Evolutionary conservation across 1,139 yeast genomes (phyloP), one percentile per base, ranked within the genome.

Genomic region (Geotrichum bryndzae): DNA sequence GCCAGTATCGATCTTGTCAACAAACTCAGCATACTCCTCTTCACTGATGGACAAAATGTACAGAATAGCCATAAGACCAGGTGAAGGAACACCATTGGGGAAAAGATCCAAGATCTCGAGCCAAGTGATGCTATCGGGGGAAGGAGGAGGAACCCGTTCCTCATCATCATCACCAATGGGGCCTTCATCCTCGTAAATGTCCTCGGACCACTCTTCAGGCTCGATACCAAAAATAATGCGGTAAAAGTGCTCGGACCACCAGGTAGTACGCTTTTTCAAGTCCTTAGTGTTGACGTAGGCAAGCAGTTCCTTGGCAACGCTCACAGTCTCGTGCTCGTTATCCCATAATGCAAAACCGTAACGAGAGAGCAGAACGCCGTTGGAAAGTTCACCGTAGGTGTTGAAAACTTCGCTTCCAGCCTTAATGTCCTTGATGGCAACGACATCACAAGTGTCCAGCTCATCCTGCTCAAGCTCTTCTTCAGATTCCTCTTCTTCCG

Each of bases 331-430:
- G 68, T 82, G 80, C 27, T 77, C 76, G 68, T 89, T 88, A 53
- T 79, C 76, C 63, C 76, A 74, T 50, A 82, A 78, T 6, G 87
- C 82, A 71, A 90, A 90, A 0, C 96, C 96, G 69, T 90, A 90
- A 63, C 89, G 80, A 31, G 90, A 85, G 18, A 90, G 73, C 51
- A 90, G 76, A 55, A 83, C 80, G 0, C 88, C 80, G 67, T 88
- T 89, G 18, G 87, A 77, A 53, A 86, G 77, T 54, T 86, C 86
- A 0, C 96, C 96, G 68, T 89, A 90, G 0, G 94, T 84, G 72
- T 88, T 89, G 77, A 84, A 87, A 13, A 90, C 73, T 69, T 90
- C 96, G 18, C 77, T 70, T n/a, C 82, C 82, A 33, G 76, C 70
- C 1, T 69, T 61, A 0, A 88, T 80, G 2, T 73, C 68, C 5